A percentile compares a stretch with the other conserved stretches of the same genome.
Conservation (phyloP, 164 flowering plant species). For the Umbilicus rupestris region DNA sequence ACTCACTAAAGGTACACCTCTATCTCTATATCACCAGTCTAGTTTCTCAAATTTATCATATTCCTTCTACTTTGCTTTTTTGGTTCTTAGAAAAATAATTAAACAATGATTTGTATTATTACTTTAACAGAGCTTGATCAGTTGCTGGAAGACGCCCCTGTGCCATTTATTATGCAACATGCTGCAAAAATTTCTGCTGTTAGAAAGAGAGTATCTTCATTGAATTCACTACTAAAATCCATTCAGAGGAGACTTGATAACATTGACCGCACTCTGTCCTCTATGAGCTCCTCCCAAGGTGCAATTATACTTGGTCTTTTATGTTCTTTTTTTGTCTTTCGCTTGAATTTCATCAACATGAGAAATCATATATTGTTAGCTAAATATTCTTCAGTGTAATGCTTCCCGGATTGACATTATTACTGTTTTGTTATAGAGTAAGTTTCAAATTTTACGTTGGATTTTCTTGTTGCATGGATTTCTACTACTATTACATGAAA, state of each 20-base stretch:
- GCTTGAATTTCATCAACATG: background rate
- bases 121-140: constrained; percentile 72
- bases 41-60: background rate
- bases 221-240: constrained; percentile 58
- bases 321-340: background rate
- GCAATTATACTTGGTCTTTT: background rate
- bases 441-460: no score
- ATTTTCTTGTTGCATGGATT: no score
- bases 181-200: constrained; percentile 76
- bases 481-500: no score
- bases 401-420: no score
- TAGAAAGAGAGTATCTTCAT: constrained; percentile 72
- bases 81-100: background rate
- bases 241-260: constrained; percentile 83
- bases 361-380: no score
- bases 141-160: constrained; percentile 86
- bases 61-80: background rate
- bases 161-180: constrained; percentile 85
- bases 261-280: constrained; percentile 52
- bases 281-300: constrained; percentile 49
- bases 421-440: no score
- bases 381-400: no score
- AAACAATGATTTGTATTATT: background rate
- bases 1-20: constrained; percentile 39
- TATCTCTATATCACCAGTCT: background rate